These are phyloP conservation scores for Paxillus rubicundulus DNA, from an alignment of 768 basidiomycete species.

Conservation along the genomic window DNA sequence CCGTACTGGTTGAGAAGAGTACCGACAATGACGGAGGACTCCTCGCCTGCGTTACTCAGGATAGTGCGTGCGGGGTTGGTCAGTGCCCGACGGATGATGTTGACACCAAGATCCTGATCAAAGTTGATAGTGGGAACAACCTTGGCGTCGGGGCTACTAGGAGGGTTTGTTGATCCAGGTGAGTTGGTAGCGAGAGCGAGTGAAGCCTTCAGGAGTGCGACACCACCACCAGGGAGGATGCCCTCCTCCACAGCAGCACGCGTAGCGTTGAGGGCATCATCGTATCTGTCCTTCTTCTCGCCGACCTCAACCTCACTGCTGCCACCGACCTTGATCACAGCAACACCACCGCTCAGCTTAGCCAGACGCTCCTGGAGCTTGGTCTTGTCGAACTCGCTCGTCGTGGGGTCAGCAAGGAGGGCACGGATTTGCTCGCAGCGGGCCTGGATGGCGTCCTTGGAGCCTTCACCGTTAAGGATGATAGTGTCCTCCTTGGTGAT, in stretches of 20 bases:
- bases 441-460: slow-evolving; percentile 84
- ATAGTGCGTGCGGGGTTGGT: slow-evolving; percentile 84
- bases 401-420: slow-evolving; percentile 76
- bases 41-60: slow-evolving; percentile 91
- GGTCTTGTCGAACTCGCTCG: slow-evolving; percentile 89
- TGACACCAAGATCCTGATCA: slow-evolving; percentile 94
- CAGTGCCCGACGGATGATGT: slow-evolving; percentile 86
- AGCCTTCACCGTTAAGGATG: slow-evolving; percentile 89
- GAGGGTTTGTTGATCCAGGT: slow-evolving; percentile 44
- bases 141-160: slow-evolving; percentile 55
- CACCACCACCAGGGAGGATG: slow-evolving; percentile 95
- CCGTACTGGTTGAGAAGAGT: slow-evolving; percentile 72
- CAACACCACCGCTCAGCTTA: slow-evolving; percentile 94
- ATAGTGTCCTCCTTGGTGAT: slow-evolving; percentile 99
- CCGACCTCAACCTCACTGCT: slow-evolving; percentile 92
- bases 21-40: slow-evolving; percentile 90
- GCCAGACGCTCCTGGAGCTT: slow-evolving; percentile 97
- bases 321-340: slow-evolving; percentile 98
- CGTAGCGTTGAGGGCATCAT: slow-evolving; percentile 96
- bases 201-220: slow-evolving; percentile 86
- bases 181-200: slow-evolving; percentile 61
- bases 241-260: slow-evolving; percentile 98
- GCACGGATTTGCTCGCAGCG: slow-evolving; percentile 95
- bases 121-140: slow-evolving; percentile 86
- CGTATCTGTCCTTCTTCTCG: slow-evolving; percentile 99